Percentiles rank a stretch among this genome's conserved stretches.
phyloP scores from a whole-genome alignment of 2,329 filamentous ascomycete genomes.

The Thielaviopsis euricoi region DNA sequence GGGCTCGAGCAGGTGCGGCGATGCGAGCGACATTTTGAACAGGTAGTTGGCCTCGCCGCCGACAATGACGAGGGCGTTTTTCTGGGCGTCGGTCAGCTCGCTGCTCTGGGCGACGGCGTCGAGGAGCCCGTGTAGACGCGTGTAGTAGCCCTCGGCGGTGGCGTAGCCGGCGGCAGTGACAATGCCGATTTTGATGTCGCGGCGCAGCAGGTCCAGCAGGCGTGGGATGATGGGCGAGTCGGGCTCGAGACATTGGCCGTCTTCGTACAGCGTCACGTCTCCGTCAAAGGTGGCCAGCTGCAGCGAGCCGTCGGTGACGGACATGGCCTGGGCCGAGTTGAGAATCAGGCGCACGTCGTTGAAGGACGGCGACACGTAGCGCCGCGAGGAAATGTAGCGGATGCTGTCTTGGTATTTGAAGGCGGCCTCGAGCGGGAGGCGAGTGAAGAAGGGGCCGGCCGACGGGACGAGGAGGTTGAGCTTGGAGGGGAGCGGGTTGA shows the following conservation, averaged over 20 bases:
- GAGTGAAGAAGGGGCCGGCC: conserved; percentile 87
- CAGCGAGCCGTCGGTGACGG: conserved; percentile 60
- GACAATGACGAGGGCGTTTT: conserved; percentile 74
- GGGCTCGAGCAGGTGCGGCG: conserved; percentile 49
- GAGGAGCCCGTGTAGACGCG: conserved; percentile 70
- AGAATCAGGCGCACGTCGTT: conserved; percentile 88
- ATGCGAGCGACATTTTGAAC: conserved; percentile 55
- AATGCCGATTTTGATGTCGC: conserved; percentile 75
- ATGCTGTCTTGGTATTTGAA: conserved; percentile 80
- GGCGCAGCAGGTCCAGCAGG: conserved; percentile 53
- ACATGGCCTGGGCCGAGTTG: conserved; percentile 90
- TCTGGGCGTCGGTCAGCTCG: conserved; percentile 45
- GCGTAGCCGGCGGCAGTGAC: conserved; percentile 95
- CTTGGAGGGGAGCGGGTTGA: conserved; percentile 61
- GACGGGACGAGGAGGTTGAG: conserved; percentile 81
- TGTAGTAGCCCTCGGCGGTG: conserved; percentile 71
- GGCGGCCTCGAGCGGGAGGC: conserved; percentile 69
- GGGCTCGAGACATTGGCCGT: conserved; percentile 63
- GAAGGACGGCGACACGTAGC: conserved; percentile 92
- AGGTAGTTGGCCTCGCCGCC: conserved; percentile 94
- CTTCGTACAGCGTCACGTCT: conserved; percentile 89
- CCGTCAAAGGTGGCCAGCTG: conserved; percentile 92
- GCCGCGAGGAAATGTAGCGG: conserved; percentile 73
- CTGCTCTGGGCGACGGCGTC: conserved; percentile 52
- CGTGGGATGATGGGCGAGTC: conserved; percentile 61